Evolutionary conservation across 2,329 filamentous ascomycete species (phyloP).

Genomic region (Cercospora citrullina): DNA sequence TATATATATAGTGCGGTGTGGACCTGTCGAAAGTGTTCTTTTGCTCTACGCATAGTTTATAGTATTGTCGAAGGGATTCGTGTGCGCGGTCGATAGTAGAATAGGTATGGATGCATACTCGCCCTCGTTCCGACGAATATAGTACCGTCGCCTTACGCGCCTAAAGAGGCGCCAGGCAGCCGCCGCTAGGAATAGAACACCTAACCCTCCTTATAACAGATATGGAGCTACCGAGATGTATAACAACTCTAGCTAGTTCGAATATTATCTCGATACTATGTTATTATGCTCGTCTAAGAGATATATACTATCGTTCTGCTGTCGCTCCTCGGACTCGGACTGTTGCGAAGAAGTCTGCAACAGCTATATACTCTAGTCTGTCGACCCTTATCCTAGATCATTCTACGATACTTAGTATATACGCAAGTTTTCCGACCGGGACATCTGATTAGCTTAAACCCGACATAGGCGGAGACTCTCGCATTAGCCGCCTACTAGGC

Average conservation of each 20-base stretch:
- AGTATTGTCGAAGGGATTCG: background rate
- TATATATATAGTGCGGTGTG: background rate
- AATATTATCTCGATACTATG: background rate
- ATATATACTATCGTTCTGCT: background rate
- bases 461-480: background rate
- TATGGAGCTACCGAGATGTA: background rate
- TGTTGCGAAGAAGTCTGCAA: background rate
- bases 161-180: background rate
- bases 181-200: background rate
- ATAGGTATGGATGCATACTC: background rate
- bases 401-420: conserved; percentile 6
- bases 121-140: background rate
- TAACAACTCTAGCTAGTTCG: background rate
- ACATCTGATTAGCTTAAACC: background rate
- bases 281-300: background rate
- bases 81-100: background rate
- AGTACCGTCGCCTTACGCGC: background rate
- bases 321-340: background rate
- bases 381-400: background rate
- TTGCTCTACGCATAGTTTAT: background rate
- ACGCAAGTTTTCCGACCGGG: background rate
- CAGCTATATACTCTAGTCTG: background rate
- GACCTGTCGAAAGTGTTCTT: background rate
- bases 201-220: background rate
- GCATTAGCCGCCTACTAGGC: background rate